Percentiles rank a stretch among this genome's conserved stretches.
phyloP scores from a whole-genome alignment of 768 basidiomycete species.

The Solioccasus polychromus region DNA sequence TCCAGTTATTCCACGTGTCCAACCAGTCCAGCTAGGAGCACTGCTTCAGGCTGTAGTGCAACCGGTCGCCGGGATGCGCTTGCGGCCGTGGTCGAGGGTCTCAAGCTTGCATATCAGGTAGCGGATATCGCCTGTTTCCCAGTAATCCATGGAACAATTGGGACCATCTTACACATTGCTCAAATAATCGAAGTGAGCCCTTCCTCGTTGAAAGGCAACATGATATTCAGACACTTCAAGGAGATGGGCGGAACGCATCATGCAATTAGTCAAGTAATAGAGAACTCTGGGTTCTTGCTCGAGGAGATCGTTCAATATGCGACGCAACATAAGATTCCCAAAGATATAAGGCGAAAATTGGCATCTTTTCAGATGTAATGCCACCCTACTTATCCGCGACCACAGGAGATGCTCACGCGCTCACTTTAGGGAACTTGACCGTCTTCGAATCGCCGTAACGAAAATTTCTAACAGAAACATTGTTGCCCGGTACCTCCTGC shows the following conservation, averaged over 20 bases:
- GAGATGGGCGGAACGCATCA: slow-evolving; percentile 14
- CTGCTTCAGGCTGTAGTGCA: slow-evolving; percentile 2
- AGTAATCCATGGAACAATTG: slow-evolving; percentile 9
- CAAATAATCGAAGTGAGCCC: slow-evolving; percentile 12
- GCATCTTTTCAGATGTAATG: slow-evolving; percentile 6
- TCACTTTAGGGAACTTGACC: slow-evolving; percentile 5
- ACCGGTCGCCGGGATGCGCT: background rate
- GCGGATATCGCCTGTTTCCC: slow-evolving; percentile 5
- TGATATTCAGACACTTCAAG: no score
- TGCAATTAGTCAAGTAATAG: slow-evolving; percentile 10
- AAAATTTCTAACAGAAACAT: slow-evolving; percentile 2
- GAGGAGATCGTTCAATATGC: slow-evolving; percentile 6
- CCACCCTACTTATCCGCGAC: background rate
- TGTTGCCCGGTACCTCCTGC: slow-evolving; percentile 8
- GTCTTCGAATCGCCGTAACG: slow-evolving; percentile 7
- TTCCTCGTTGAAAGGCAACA: no score
- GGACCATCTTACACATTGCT: slow-evolving; percentile 6
- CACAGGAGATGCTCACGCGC: no score
- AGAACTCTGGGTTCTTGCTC: slow-evolving; percentile 13
- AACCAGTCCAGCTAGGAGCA: background rate
- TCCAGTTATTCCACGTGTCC: background rate
- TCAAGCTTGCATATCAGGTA: slow-evolving; percentile 4
- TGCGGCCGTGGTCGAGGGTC: slow-evolving; percentile 1
- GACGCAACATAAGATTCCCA: background rate
- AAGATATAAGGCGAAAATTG: slow-evolving; percentile 4